Base-by-base conservation (phyloP, 2,329 filamentous ascomycete genomes). In the Pseudogymnoascus pannorum region DNA sequence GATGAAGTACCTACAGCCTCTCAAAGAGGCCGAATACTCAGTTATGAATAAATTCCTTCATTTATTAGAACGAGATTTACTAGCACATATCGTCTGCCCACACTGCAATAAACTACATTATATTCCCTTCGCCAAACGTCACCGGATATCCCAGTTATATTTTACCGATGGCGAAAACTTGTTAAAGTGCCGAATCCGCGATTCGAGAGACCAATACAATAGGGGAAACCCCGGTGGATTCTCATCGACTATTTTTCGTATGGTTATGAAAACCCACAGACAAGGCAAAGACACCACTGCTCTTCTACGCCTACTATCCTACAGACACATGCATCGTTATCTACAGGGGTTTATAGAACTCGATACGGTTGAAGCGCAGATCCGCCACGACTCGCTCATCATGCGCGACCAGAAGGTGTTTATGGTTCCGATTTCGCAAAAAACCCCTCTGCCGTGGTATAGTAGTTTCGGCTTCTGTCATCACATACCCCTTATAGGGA, bases 211-310 rank as follows among this genome's bases (percentile, higher is more conserved):
- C 33, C 36, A 54, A 22, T 5, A 57, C 57, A 11, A 11, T 3
- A 9, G n/a, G 1, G 2, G 38, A 11, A 20, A 61, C 24, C 5
- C 14, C 63, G 26, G 6, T 9, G 9, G 57, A 11, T 65, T 64
- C 57, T 61, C 58, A 5, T 61, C 62, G 11, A 65, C 59, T 2
- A 58, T 64, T 31, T 65, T 64, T 57, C 51, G 38, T 6, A 65
- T 65, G 64, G 64, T 60, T 31, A 65, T 65, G 64, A 64, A 63
- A 62, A 38, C 60, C 18, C 33, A 62, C 60, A 61, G 63, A 20
- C 59, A 57, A n/a, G 44, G 42, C 48, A 40, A 40, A 26, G 60
- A 63, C 16, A 60, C 62, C 33, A 42, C 36, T 5, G 1, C 44
- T 2, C 31, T 63, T 12, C 24, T 63, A 0, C 36, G 20, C 11